These are phyloP conservation scores for Pleurotus cornucopiae DNA, from an alignment of 768 basidiomycete species.

Conservation along the genomic window DNA sequence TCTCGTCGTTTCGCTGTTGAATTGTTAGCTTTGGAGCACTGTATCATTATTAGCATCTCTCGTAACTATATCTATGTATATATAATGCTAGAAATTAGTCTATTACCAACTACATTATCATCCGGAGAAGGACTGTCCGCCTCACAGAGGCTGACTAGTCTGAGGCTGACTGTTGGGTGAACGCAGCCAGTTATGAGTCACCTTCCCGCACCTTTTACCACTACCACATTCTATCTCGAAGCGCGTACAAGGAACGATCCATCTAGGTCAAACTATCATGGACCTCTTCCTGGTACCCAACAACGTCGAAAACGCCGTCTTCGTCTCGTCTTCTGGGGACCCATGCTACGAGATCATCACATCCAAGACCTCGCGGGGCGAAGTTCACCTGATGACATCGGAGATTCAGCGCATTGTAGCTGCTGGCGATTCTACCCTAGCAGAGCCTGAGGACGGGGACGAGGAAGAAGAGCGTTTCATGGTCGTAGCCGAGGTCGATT, in stretches of 20 bases:
- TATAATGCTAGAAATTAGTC: not conserved
- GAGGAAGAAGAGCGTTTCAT: not conserved
- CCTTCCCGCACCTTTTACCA: too few relatives aligned
- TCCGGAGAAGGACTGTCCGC: too few relatives aligned
- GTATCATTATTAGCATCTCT: slow-evolving; percentile 6
- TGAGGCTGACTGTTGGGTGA: not conserved
- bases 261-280: slow-evolving; percentile 25
- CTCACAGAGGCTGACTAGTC: too few relatives aligned
- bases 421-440: slow-evolving; percentile 22
- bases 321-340: slow-evolving; percentile 47
- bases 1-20: slow-evolving; percentile 14
- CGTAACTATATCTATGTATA: not conserved
- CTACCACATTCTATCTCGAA: too few relatives aligned
- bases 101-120: not conserved
- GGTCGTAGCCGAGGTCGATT: slow-evolving; percentile 48
- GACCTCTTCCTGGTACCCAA: slow-evolving; percentile 50
- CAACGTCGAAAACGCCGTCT: slow-evolving; percentile 42
- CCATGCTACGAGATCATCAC: slow-evolving; percentile 48
- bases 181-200: too few relatives aligned
- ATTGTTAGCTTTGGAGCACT: slow-evolving; percentile 6
- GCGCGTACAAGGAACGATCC: not conserved
- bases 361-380: slow-evolving; percentile 21
- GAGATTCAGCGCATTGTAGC: slow-evolving; percentile 28
- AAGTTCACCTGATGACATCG: slow-evolving; percentile 25
- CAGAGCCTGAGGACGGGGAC: slow-evolving; percentile 25